Conservation (phyloP, 2,329 filamentous ascomycete species). For the Ploettnerulaceae sp. region DNA sequence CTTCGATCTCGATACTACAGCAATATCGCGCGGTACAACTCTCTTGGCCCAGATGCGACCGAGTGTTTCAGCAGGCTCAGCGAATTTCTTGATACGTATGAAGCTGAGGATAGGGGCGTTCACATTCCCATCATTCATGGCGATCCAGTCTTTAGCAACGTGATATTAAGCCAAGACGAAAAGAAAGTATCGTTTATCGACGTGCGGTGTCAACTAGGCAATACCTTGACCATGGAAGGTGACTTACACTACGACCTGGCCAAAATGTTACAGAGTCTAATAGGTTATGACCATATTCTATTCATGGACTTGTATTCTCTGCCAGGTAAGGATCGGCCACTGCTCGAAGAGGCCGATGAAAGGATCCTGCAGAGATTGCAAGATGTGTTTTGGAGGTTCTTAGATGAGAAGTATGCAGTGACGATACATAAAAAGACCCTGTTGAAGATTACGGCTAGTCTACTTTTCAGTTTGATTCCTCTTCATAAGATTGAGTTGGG, state of each 20-base stretch:
- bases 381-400: constrained; percentile 4
- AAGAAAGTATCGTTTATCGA: constrained; percentile 6
- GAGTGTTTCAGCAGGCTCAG: constrained; percentile 3
- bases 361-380: neutral
- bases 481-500: constrained; percentile 29
- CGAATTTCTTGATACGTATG: constrained; percentile 13
- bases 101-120: constrained; percentile 7
- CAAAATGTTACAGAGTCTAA: constrained; percentile 6
- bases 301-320: neutral
- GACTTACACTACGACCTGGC: constrained; percentile 10
- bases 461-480: constrained; percentile 33
- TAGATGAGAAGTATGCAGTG: constrained; percentile 7
- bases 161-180: neutral
- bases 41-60: neutral
- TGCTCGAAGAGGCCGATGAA: constrained; percentile 4
- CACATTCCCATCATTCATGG: constrained; percentile 7
- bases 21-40: neutral
- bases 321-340: neutral
- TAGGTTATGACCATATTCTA: constrained; percentile 10
- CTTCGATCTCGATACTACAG: constrained; percentile 4
- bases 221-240: constrained; percentile 5
- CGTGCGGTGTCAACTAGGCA: constrained; percentile 5
- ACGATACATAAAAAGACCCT: constrained; percentile 33
- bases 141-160: constrained; percentile 8
- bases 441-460: constrained; percentile 31